Conservation (phyloP, 148 eudicot species). For the Diospyros lotus region DNA sequence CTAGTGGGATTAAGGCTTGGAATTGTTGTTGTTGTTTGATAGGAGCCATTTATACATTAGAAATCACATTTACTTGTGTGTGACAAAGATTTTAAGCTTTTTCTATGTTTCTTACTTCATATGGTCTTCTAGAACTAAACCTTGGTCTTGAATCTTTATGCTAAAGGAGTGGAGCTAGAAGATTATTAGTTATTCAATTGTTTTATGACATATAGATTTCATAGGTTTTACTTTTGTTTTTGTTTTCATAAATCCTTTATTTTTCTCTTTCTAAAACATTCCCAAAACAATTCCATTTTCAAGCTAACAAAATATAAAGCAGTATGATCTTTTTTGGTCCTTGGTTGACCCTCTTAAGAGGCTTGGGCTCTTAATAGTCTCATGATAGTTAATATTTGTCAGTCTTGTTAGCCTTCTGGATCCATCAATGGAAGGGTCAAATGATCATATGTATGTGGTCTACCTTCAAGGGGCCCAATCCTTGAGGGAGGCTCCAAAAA, state of each 20-base stretch:
- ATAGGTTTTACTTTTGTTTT: not conserved
- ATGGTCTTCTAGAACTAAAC: not conserved
- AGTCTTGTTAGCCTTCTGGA: not conserved
- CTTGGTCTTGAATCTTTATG: not conserved
- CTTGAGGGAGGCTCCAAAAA: not conserved
- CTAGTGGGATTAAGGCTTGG: too few relatives aligned
- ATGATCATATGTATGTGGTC: too few relatives aligned
- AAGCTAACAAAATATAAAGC: not conserved
- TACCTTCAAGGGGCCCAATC: not conserved
- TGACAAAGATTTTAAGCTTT: not conserved
- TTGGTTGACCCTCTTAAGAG: not conserved
- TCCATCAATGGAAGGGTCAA: too few relatives aligned
- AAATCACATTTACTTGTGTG: not conserved
- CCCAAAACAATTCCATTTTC: not conserved
- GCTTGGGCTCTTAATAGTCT: not conserved
- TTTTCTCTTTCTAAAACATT: not conserved
- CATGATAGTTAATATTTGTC: not conserved
- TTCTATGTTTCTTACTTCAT: not conserved
- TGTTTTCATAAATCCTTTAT: too few relatives aligned
- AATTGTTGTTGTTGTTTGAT: too few relatives aligned
- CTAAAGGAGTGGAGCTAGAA: not conserved
- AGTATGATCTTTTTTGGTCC: not conserved
- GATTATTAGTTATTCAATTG: not conserved
- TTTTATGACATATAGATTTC: not conserved
- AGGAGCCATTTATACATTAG: not conserved